Evolutionary conservation across 257 asterid genomes (phyloP), one percentile per base, ranked within the genome.

Genomic region (Echium plantagineum): DNA sequence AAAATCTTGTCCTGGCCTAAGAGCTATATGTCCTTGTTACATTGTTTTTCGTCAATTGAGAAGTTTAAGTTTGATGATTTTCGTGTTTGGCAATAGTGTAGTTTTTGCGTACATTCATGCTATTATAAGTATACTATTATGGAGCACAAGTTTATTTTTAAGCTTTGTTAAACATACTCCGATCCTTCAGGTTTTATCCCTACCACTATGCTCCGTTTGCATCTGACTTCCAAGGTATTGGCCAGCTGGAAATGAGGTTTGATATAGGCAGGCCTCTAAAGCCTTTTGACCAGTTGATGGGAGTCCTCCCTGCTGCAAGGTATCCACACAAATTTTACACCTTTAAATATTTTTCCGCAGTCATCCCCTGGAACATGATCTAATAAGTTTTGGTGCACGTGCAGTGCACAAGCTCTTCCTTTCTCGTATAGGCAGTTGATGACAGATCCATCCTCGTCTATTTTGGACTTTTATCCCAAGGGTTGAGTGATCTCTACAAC

Each of bases 301-400:
- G 81, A 7, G 93, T 84, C 65, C 82, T 84, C 59, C 93, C 93
- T 62, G 86, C 93, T 71, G 88, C 88, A 60, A 84, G 93, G 93
- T 84, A 55, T 72, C 58, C 31, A 20, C 24, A 59, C 59, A 30
- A 46, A 55, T 42, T 16, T 58, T 7, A 15, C 5, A 5, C 42
- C 17, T 38, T 13, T n/a, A 17, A 32, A 15, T 57, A 21, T 49
- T 53, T 17, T 60, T 5, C 58, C 16, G 2, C 22, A 24, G 3
- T n/a, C 17, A 24, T 56, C 38, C 22, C 60, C 60, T 21, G 15
- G 15, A 22, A 55, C n/a, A 20, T 24, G 22, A 18, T 6, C n/a
- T 35, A 58, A 57, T 46, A 52, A 21, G 53, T 20, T n/a, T 58
- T 74, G 65, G 58, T 67, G 55, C 56, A 47, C 59, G 48, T 72